A percentile compares a stretch with the other conserved stretches of the same genome.
Evolutionary conservation across 2,329 filamentous ascomycete species (phyloP).

Genomic region (Claviceps citrina): DNA sequence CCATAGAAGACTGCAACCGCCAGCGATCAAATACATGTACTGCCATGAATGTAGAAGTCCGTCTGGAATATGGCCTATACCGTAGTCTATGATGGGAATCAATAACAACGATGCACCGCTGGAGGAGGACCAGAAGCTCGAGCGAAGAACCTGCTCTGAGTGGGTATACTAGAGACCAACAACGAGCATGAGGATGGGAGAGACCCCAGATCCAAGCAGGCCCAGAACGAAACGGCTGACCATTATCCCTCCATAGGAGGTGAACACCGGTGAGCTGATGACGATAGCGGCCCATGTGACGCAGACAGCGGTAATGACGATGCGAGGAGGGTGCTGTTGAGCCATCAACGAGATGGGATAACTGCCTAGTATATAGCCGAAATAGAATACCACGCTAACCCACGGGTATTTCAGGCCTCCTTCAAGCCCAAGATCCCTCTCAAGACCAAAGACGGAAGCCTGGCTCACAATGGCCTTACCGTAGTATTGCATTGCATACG

Average conservation of each 20-base stretch:
- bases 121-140: slow-evolving; percentile 20
- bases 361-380: slow-evolving; percentile 17
- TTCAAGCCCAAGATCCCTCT: slow-evolving; percentile 14
- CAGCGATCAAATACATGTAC: slow-evolving; percentile 21
- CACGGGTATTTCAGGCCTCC: slow-evolving; percentile 16
- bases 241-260: slow-evolving; percentile 17
- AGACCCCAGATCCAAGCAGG: slow-evolving; percentile 19
- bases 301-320: slow-evolving; percentile 16
- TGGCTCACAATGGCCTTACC: slow-evolving; percentile 11
- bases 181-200: slow-evolving; percentile 21
- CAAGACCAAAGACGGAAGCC: slow-evolving; percentile 18
- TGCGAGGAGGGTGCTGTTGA: slow-evolving; percentile 15
- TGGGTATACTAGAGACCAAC: slow-evolving; percentile 25
- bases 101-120: slow-evolving; percentile 22
- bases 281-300: slow-evolving; percentile 19
- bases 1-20: slow-evolving; percentile 16
- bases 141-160: slow-evolving; percentile 17
- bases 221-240: slow-evolving; percentile 23
- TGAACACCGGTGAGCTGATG: slow-evolving; percentile 3
- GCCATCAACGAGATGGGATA: slow-evolving; percentile 18
- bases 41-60: slow-evolving; percentile 16
- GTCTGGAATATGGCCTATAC: slow-evolving; percentile 17
- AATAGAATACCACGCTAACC: slow-evolving; percentile 20
- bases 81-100: slow-evolving; percentile 20
- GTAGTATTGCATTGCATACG: slow-evolving; percentile 19